A percentile compares a stretch with the other conserved stretches of the same genome.
Conservation (phyloP, 495 filamentous ascomycete genomes). For the Hypoxylon lienhwacheense region DNA sequence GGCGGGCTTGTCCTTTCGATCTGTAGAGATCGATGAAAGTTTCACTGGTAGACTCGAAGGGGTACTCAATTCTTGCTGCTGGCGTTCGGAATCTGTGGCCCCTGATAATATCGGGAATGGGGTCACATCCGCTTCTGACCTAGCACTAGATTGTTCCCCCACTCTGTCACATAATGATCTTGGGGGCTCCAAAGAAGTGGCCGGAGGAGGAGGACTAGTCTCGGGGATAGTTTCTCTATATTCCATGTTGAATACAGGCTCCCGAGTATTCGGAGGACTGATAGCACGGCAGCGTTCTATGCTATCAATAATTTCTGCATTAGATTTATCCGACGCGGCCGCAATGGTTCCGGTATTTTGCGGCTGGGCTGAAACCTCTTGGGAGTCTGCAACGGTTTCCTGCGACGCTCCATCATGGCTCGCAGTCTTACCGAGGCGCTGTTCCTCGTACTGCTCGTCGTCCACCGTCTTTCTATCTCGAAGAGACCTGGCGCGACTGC, state of each 20-base stretch:
- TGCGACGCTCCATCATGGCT: slow-evolving; percentile 23
- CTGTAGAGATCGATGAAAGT: slow-evolving; percentile 13
- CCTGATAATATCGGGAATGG: slow-evolving; percentile 22
- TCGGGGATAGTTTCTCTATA: slow-evolving; percentile 44
- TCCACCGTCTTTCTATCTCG: slow-evolving; percentile 7
- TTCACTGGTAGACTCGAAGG: slow-evolving; percentile 6
- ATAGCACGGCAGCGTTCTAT: slow-evolving; percentile 1
- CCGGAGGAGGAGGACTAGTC: slow-evolving; percentile 43
- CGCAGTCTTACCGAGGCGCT: slow-evolving; percentile 22
- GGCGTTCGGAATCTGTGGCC: not conserved
- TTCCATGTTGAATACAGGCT: slow-evolving; percentile 11
- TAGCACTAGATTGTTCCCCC: slow-evolving; percentile 21
- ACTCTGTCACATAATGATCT: slow-evolving; percentile 26
- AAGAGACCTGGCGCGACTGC: slow-evolving; percentile 34
- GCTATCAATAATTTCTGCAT: slow-evolving; percentile 1
- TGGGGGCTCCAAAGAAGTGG: slow-evolving; percentile 23
- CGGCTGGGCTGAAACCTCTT: slow-evolving; percentile 22
- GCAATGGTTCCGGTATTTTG: slow-evolving; percentile 31
- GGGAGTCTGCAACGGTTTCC: slow-evolving; percentile 42
- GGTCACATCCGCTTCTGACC: slow-evolving; percentile 19
- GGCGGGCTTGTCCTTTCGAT: not conserved
- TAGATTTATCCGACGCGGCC: slow-evolving; percentile 19
- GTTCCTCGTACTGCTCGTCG: slow-evolving; percentile 29
- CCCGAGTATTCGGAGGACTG: slow-evolving; percentile 18
- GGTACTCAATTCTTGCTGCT: slow-evolving; percentile 7